Base-by-base conservation (phyloP, 208 protist species). In the Wallacemonas sp. region DNA sequence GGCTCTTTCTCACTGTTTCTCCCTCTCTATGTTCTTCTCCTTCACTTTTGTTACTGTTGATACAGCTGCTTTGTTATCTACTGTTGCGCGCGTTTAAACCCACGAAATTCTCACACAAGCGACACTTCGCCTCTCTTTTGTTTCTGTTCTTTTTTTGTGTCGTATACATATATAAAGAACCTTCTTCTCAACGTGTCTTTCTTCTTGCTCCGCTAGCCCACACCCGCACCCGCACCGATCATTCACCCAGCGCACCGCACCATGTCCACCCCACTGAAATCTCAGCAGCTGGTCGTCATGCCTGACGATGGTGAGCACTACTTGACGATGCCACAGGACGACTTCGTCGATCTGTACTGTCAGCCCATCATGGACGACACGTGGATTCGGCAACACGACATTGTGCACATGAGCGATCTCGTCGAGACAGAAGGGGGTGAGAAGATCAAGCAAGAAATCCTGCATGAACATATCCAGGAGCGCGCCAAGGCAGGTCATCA, bases 361-460 rank as follows among this genome's bases (percentile, higher is more conserved):
- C 82, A 88, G 31, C 88, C 84, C n/a, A 71, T 95, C 2, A 73
- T 91, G 62, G 89, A 95, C 67, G 89, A 95, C 70, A 86, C 77
- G 8, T 95, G 89, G 89, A 86, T 95, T 36, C 84, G 89, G 0
- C 66, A 81, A 1, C 79, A 79, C 15, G 78, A 91, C 30, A 72
- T 93, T 45, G 84, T 93, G 12, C 71, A 85, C 21, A 72, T 95
- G 46, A 84, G 83, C 8, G 72, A 93, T 49, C 62, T 93, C 12
- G 65, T 80, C 15, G 84, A 91, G 3, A 86, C 74, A 0, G 72
- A 80, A 38, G 73, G 49, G 15, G 79, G 79, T 22, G 77, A 90
- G 68, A 39, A 64, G 8, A 77, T 84, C n/a, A 93, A 93, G 77
- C 46, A 81, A 36, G 86, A 95, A 45, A 84, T 95, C 6, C 73